Evolutionary conservation across 257 asterid species (phyloP).

Genomic region (Solanum paucissectum): DNA sequence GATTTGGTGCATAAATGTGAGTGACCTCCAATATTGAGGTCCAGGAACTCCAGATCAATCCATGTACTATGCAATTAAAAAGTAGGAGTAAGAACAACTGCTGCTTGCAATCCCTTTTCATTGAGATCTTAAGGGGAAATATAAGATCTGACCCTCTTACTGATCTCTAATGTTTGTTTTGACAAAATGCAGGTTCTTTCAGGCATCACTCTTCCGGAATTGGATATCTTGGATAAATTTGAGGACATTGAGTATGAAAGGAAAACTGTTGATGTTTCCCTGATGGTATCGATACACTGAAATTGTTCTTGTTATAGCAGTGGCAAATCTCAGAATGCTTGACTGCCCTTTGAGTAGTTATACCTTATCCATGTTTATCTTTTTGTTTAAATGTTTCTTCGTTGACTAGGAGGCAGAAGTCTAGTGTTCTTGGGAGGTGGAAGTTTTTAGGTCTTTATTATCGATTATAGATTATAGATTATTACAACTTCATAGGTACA

Average conservation of each 20-base stretch:
- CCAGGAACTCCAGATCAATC: neutral
- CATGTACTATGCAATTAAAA: neutral
- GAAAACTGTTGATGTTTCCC: conserved; percentile 38
- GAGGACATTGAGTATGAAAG: conserved; percentile 83
- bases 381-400: neutral
- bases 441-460: neutral
- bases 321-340: neutral
- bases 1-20: neutral
- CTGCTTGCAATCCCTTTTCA: neutral
- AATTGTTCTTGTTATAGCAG: neutral
- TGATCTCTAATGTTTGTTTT: neutral
- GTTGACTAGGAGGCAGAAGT: neutral
- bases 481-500: neutral
- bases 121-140: neutral
- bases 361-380: neutral
- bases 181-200: conserved; percentile 42
- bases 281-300: conserved; percentile 26
- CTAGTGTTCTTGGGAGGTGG: neutral
- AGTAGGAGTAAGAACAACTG: neutral
- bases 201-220: conserved; percentile 62
- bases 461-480: neutral
- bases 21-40: neutral
- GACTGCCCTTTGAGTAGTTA: neutral
- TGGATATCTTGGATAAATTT: conserved; percentile 62
- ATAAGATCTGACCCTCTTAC: neutral